Conservation (phyloP, 164 flowering plant species). For the Sedum album region DNA sequence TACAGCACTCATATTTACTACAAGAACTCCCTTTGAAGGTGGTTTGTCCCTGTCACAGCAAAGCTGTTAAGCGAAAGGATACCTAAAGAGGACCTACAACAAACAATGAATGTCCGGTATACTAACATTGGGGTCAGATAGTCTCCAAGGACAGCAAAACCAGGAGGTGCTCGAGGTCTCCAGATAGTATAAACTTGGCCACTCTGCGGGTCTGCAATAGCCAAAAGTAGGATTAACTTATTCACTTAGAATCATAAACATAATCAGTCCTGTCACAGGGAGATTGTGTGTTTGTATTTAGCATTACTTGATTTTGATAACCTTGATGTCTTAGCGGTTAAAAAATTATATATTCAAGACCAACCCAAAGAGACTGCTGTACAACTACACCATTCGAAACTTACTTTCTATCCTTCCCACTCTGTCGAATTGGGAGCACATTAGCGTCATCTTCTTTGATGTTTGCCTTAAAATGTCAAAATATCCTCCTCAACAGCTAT, state of each 20-base stretch:
- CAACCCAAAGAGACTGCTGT: neutral
- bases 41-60: constrained; percentile 70
- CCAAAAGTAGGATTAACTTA: constrained; percentile 4
- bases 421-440: constrained; percentile 85
- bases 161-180: constrained; percentile 96
- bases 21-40: constrained; percentile 84
- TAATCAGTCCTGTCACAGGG: neutral
- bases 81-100: neutral
- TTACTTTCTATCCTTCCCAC: constrained; percentile 70
- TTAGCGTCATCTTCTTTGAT: constrained; percentile 61
- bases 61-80: neutral
- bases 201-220: constrained; percentile 38
- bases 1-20: constrained; percentile 61
- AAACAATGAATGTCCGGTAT: neutral
- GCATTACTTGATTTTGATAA: neutral
- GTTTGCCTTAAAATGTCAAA: constrained; percentile 75
- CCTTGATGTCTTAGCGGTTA: neutral
- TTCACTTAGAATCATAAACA: neutral
- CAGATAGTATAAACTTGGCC: constrained; percentile 74
- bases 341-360: neutral
- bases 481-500: constrained; percentile 92
- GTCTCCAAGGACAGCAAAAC: constrained; percentile 90
- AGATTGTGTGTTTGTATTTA: neutral
- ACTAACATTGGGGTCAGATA: constrained; percentile 92
- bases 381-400: constrained; percentile 4